A percentile compares a stretch with the other conserved stretches of the same genome.
These are phyloP conservation scores for Podospora didyma DNA, from an alignment of 495 filamentous ascomycete species.

Conservation along the genomic window DNA sequence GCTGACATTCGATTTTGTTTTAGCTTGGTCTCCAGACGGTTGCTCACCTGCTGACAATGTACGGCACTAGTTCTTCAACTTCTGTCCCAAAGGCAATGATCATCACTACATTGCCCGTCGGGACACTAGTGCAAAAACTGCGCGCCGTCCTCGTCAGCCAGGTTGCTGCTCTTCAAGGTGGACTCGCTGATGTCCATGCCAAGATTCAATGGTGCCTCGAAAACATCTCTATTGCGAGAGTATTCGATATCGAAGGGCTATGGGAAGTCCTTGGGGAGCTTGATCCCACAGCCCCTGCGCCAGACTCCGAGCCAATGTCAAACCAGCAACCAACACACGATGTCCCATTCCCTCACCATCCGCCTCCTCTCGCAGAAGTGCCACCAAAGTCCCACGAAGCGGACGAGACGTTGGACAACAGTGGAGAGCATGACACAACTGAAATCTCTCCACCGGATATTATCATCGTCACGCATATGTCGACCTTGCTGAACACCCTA, in stretches of 20 bases:
- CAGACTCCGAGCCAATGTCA: neutral
- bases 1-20: neutral
- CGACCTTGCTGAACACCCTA: slow-evolving; percentile 35
- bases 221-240: slow-evolving; percentile 48
- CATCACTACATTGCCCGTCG: slow-evolving; percentile 32
- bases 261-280: slow-evolving; percentile 39
- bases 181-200: slow-evolving; percentile 5
- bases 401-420: too few relatives aligned
- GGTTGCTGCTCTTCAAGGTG: slow-evolving; percentile 12
- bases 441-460: slow-evolving; percentile 24
- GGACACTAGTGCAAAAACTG: slow-evolving; percentile 30
- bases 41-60: slow-evolving; percentile 21
- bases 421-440: too few relatives aligned
- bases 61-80: neutral
- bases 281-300: neutral
- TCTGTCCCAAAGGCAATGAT: slow-evolving; percentile 22
- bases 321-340: neutral
- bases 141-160: slow-evolving; percentile 28
- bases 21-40: slow-evolving; percentile 38
- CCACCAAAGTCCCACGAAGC: too few relatives aligned
- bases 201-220: slow-evolving; percentile 39
- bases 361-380: too few relatives aligned
- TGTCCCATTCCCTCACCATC: neutral
- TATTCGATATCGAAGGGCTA: slow-evolving; percentile 58
- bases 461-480: slow-evolving; percentile 40